These are phyloP conservation scores for Coemansia sp. DNA, from an alignment of 192 early-diverging fungal species.

Conservation along the genomic window DNA sequence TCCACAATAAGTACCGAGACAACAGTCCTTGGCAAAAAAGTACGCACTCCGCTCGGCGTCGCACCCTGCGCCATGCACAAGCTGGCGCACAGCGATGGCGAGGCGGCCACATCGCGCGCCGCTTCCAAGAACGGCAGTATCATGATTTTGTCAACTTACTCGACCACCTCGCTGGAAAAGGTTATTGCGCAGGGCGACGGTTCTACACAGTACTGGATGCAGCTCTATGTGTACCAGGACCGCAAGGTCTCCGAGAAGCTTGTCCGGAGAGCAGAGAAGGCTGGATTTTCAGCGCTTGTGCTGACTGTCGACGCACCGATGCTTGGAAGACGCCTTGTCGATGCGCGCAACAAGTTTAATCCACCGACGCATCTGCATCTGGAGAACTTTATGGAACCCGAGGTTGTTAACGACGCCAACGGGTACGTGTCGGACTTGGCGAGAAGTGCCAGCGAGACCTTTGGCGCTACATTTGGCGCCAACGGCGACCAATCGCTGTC, in stretches of 20 bases:
- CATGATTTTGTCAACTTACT: conserved; percentile 64
- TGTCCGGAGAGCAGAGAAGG: conserved; percentile 67
- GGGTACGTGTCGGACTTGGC: conserved; percentile 10
- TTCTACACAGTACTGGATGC: conserved; percentile 64
- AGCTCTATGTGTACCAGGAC: conserved; percentile 82
- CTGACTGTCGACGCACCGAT: conserved; percentile 61
- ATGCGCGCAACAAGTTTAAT: conserved; percentile 59
- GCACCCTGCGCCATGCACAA: conserved; percentile 77
- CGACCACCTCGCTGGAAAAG: conserved; percentile 64
- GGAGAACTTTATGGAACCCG: conserved; percentile 59
- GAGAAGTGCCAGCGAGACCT: conserved; percentile 30
- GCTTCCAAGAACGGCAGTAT: conserved; percentile 41
- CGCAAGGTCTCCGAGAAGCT: conserved; percentile 62
- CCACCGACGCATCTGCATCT: conserved; percentile 61
- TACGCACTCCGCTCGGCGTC: conserved; percentile 68
- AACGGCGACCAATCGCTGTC: conserved; percentile 69
- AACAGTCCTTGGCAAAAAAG: conserved; percentile 58
- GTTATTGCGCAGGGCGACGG: conserved; percentile 52
- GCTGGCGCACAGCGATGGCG: conserved; percentile 66
- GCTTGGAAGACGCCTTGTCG: conserved; percentile 57
- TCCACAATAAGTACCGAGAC: conserved; percentile 62
- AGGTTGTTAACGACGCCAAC: conserved; percentile 11
- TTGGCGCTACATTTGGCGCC: conserved; percentile 47
- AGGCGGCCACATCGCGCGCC: conserved; percentile 63
- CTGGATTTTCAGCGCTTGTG: conserved; percentile 70